Conservation (phyloP, 345 rosid genomes). For the Jatropha curcas region DNA sequence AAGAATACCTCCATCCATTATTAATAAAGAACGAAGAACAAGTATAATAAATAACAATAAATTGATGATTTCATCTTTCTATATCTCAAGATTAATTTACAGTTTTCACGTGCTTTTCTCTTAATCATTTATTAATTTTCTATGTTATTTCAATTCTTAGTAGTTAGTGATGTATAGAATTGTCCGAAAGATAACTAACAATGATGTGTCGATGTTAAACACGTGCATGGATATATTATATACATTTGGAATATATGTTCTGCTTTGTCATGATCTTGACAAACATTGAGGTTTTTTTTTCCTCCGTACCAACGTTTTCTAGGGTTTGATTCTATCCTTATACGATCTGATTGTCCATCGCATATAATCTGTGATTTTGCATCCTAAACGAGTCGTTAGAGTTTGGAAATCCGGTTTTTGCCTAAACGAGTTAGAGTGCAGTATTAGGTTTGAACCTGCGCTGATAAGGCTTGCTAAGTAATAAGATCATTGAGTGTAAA, state of each 20-base stretch:
- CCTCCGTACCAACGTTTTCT: background rate
- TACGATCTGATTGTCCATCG: no score
- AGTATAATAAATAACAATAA: background rate
- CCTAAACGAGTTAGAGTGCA: no score
- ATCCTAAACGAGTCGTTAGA: no score
- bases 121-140: no score
- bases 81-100: no score
- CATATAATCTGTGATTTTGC: no score
- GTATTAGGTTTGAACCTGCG: no score
- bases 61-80: background rate
- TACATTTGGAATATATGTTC: background rate
- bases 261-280: slow-evolving; percentile 1
- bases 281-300: background rate
- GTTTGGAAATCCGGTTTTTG: no score
- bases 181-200: background rate
- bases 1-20: slow-evolving; percentile 6
- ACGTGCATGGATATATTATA: background rate
- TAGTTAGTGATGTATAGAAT: background rate
- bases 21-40: background rate
- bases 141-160: no score
- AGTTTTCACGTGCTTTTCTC: no score
- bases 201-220: background rate
- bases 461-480: no score
- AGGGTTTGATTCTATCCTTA: background rate
- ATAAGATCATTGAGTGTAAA: no score